A percentile compares a stretch with the other conserved stretches of the same genome.
Conservation (phyloP, 1,139 yeast species). For the Yamadazyma blattariae region DNA sequence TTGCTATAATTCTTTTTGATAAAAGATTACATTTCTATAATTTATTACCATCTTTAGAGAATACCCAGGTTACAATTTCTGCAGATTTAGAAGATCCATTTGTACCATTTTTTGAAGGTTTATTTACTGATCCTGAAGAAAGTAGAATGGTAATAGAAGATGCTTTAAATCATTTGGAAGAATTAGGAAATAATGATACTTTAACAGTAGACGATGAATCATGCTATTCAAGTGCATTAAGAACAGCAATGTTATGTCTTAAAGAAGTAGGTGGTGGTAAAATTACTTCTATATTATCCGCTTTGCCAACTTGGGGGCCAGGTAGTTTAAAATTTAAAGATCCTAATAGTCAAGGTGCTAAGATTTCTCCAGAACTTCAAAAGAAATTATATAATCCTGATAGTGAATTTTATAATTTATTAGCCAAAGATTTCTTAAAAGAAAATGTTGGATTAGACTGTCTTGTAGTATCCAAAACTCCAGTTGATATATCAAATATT, state of each 20-base stretch:
- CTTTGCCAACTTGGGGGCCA: constrained; percentile 81
- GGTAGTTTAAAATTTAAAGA: constrained; percentile 67
- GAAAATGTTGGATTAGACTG: constrained; percentile 75
- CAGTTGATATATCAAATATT: constrained; percentile 73
- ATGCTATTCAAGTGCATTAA: constrained; percentile 76
- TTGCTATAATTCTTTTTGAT: constrained; percentile 79
- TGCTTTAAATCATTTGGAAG: constrained; percentile 62
- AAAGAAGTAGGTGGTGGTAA: constrained; percentile 75
- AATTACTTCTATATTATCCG: constrained; percentile 63
- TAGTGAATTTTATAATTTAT: constrained; percentile 57
- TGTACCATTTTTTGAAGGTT: constrained; percentile 74
- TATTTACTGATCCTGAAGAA: constrained; percentile 77
- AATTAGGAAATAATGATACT: constrained; percentile 34
- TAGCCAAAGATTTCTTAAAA: constrained; percentile 57
- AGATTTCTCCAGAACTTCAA: constrained; percentile 49
- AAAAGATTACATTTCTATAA: constrained; percentile 73
- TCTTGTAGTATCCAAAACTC: constrained; percentile 62
- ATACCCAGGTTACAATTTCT: constrained; percentile 64
- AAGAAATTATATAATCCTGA: constrained; percentile 55
- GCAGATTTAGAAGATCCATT: constrained; percentile 79
- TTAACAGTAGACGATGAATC: constrained; percentile 57
- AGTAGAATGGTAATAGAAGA: constrained; percentile 63
- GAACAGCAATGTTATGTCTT: constrained; percentile 67
- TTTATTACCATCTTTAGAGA: constrained; percentile 51
- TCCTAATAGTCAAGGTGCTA: constrained; percentile 29